Evolutionary conservation across 2,329 filamentous ascomycete genomes (phyloP), one percentile per base, ranked within the genome.

Genomic region (Claviceps sp.): DNA sequence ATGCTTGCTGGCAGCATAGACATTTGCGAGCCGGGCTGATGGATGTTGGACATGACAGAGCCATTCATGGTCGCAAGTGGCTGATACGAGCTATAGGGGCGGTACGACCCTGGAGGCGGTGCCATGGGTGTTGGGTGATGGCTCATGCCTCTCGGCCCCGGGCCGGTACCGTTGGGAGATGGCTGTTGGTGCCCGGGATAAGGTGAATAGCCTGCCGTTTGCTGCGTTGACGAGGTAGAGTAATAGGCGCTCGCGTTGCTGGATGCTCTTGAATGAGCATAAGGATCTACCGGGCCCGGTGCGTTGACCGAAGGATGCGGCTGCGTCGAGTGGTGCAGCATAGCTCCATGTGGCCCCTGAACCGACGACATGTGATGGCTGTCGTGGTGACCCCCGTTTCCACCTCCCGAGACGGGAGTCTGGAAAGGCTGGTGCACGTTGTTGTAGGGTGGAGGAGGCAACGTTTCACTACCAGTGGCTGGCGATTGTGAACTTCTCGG

Each of bases 11-110:
- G 80, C 38, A 91, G 79, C 55, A 93, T 71, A 7, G 84, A 76
- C 73, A 93, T 82, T 55, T 85, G 84, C 5, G 77, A 76, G 50
- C 80, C 80, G 0, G 87, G 87, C 55, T 83, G 87, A 60, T 84
- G 80, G 26, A 93, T 77, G 62, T 91, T 93, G 16, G 86, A 85
- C 73, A 91, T 81, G 30, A 91, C 82, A 1, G 84, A 77, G 1
- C 82, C 81, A 43, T 73, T 70, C 72, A 83, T 77, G n/a, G 74
- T 71, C 3, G 84, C 77, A 3, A 85, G 73, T 3, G 83, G 79
- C 30, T 69, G 64, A 53, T 70, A 68, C 14, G 56, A 59, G 55
- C 57, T 58, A 62, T 76, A 77, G 2, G 71, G 68, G 65, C 65
- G 58, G 56, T 80, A 81, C 16, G 70, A 69, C 51, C 75, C 72